Evolutionary conservation across 2,329 filamentous ascomycete species (phyloP).

Genomic region (Thielaviopsis populi): DNA sequence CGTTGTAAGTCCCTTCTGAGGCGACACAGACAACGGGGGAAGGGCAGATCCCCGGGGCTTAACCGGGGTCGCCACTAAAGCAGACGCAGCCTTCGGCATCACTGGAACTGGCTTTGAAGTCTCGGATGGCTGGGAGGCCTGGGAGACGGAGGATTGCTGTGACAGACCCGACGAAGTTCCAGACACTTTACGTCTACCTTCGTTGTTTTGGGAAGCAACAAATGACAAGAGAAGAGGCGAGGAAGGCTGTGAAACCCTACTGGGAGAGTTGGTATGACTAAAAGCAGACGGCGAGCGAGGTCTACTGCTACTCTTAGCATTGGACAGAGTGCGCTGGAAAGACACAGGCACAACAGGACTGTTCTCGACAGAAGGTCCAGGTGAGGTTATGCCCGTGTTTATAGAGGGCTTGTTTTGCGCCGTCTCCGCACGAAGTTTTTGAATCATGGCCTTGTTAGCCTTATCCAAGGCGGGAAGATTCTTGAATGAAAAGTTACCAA

Average conservation of each 20-base stretch:
- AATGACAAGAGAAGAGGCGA: conserved; percentile 95
- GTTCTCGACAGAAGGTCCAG: conserved; percentile 59
- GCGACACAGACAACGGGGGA: conserved; percentile 39
- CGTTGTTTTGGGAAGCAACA: conserved; percentile 65
- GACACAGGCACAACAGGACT: conserved; percentile 71
- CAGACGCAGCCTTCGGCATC: conserved; percentile 45
- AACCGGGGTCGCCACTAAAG: conserved; percentile 39
- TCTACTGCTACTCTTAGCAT: conserved; percentile 60
- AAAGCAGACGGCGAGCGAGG: conserved; percentile 75
- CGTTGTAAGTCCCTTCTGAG: conserved; percentile 46
- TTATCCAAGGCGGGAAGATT: conserved; percentile 93
- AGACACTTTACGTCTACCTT: conserved; percentile 75
- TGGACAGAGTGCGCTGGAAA: conserved; percentile 68
- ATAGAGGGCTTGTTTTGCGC: conserved; percentile 47
- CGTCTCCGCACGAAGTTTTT: conserved; percentile 85
- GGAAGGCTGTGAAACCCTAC: conserved; percentile 42
- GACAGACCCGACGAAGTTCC: conserved; percentile 75
- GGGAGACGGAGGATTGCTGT: conserved; percentile 46
- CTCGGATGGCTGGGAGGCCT: conserved; percentile 3
- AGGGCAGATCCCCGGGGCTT: conserved; percentile 40
- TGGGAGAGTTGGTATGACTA: conserved; percentile 55
- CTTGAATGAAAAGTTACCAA: conserved; percentile 93
- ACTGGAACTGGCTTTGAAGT: conserved; percentile 28
- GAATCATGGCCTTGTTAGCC: conserved; percentile 96
- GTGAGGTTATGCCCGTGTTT: conserved; percentile 35